Base-by-base conservation (phyloP, 768 basidiomycete species). In the Steccherinum ochraceum region DNA sequence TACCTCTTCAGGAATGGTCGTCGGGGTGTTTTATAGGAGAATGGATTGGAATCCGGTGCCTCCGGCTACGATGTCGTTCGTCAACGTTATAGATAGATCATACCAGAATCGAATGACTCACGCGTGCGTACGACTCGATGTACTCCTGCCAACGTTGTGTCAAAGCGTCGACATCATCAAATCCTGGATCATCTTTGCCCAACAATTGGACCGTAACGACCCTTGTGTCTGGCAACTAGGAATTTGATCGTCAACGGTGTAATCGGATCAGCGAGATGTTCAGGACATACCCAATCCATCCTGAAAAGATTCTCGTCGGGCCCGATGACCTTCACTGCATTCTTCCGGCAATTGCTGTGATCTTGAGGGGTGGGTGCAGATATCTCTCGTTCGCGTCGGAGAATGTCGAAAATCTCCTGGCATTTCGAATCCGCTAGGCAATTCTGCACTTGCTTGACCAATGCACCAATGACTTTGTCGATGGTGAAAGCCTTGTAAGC, bases 401-500 rank as follows among this genome's bases (percentile, higher is more conserved):
- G 67, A 16, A 80, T 66, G 48, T 89, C 86, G 4, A 86, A 71
- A 7, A 90, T 69, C 21, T 89, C 86, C 58, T 85, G 84, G 60
- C 83, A 84, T 59, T 81, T 84, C 2, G 76, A 60, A 56, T 89
- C 89, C 1, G 76, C 64, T n/a, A 88, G 71, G 25, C 86, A 70
- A n/a, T 75, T 64, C 61, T 90, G 88, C 7, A 81, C 79, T 71
- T 94, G 92, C 64, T 96, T 97, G 67, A 99, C 83, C 53, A 97
- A 77, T 1, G 82, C 75, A 1, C 87, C 88, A 40, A 97, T 78
- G 27, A 97, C 74, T 66, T 96, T 93, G 69, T 99, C 95, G 21
- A 96, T 73, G 0, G 95, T 97, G 67, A 96, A 99, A 60, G 93
- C 80, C 62, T 85, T 86, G 66, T 91, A 97, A 0, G 84, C 84